Evolutionary conservation across 140 eudicot species (phyloP), one percentile per base, ranked within the genome.

Genomic region (Senecio squalidus): DNA sequence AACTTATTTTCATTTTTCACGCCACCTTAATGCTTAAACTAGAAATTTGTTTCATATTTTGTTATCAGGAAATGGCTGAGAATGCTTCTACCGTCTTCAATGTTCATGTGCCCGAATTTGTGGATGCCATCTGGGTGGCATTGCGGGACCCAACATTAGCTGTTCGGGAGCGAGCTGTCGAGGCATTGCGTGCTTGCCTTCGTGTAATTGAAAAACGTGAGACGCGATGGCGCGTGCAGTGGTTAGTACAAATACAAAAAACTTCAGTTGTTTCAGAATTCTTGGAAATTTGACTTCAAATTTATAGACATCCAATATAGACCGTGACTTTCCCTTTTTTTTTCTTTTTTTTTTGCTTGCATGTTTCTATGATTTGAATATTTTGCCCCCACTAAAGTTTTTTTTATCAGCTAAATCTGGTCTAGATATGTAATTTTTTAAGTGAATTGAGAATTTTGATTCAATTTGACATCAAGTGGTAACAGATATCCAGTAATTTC

Each of bases 161-260:
- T 67, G 84, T 92, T 65, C 77, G 98, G 41, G 96, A 84, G 74
- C 76, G 85, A 38, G 96, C 98, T 43, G 98, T 92, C 63, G 96
- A 86, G 77, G 98, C 98, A 62, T 75, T 92, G 74, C 98, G 98
- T 58, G 98, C 98, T 58, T 92, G 98, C 63, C 95, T 92, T 43
- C 95, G 94, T 67, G 98, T 92, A 38, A 92, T 92, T 70, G 98
- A 92, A 69, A 84, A 87, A 63, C 95, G 98, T 47, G 98, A 92
- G 79, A 92, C 98, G 24, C 96, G 98, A 45, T 92, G 98, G 98
- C 96, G 98, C 61, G 96, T 92, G 30, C 96, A 83, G 58, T 87
- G 98, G 98, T 92, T 72, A 59, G 91, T 78, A 62, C 67, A 24
- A 57, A 46, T 38, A 45, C 47, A 15, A 64, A 59, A 21, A 3